phyloP scores from a whole-genome alignment of 2,329 filamentous ascomycete species.

The Lojkania enalia region DNA sequence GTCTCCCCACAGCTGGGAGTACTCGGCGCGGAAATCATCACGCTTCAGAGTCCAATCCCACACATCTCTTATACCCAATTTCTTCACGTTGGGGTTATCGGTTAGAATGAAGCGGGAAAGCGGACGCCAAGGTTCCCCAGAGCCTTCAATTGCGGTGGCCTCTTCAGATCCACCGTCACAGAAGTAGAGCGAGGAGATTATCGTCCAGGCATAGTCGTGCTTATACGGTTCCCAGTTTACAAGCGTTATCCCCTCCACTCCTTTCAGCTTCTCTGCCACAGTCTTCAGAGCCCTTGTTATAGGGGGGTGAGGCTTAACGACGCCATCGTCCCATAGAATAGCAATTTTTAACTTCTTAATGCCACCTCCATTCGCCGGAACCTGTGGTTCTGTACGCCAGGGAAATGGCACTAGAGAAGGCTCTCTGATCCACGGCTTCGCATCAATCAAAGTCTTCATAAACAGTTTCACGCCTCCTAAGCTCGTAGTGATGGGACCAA shows the following conservation, averaged over 20 bases:
- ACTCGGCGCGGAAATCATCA: slow-evolving; percentile 47
- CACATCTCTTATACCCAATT: slow-evolving; percentile 42
- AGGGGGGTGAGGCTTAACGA: slow-evolving; percentile 67
- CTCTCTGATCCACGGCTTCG: slow-evolving; percentile 59
- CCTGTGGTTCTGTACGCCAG: slow-evolving; percentile 47
- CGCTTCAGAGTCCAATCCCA: slow-evolving; percentile 46
- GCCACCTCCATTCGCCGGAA: slow-evolving; percentile 15
- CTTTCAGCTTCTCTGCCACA: slow-evolving; percentile 49
- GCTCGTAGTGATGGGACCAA: slow-evolving; percentile 58
- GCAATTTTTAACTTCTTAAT: slow-evolving; percentile 56
- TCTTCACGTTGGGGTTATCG: slow-evolving; percentile 51
- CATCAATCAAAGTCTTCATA: slow-evolving; percentile 53
- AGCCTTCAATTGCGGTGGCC: slow-evolving; percentile 51
- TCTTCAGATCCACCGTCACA: slow-evolving; percentile 60
- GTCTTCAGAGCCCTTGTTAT: slow-evolving; percentile 58
- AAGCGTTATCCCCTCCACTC: slow-evolving; percentile 54
- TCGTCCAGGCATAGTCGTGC: slow-evolving; percentile 52
- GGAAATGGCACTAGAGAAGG: slow-evolving; percentile 60
- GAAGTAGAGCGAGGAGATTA: slow-evolving; percentile 47
- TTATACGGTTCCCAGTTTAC: slow-evolving; percentile 54
- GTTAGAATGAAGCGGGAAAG: slow-evolving; percentile 61
- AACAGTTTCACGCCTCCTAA: slow-evolving; percentile 58
- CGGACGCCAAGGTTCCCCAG: slow-evolving; percentile 60
- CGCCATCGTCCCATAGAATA: slow-evolving; percentile 65
- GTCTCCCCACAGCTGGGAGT: slow-evolving; percentile 46